Evolutionary conservation across 2,329 filamentous ascomycete species (phyloP).

Genomic region (Lecanoromycetidae sp.): DNA sequence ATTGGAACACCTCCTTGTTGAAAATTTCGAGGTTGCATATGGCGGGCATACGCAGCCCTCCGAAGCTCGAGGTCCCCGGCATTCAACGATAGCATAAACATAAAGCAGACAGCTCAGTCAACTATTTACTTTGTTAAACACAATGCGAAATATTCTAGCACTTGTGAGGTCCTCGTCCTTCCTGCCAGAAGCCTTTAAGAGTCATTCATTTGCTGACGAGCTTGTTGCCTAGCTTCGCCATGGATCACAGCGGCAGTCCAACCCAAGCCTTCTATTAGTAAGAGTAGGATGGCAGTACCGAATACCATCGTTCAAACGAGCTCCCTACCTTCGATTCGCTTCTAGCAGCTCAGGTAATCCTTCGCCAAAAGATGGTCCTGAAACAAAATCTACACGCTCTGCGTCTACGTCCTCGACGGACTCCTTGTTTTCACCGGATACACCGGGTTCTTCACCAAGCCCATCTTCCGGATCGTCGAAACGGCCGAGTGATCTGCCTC

Average conservation of each 20-base stretch:
- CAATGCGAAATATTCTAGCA: constrained; percentile 12
- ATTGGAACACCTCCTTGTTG: neutral
- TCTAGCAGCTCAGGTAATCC: constrained; percentile 10
- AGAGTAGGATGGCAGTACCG: constrained; percentile 15
- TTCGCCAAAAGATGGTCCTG: neutral
- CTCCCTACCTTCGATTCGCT: constrained; percentile 5
- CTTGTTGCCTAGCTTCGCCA: neutral
- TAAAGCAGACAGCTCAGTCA: neutral
- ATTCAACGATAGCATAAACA: neutral
- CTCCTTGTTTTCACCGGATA: neutral
- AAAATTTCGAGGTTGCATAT: neutral
- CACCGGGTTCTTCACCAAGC: constrained; percentile 14
- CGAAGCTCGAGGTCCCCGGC: neutral
- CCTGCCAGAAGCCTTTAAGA: no score
- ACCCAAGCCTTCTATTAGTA: constrained; percentile 9
- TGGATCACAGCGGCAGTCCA: neutral
- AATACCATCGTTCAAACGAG: neutral
- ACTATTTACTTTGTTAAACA: neutral
- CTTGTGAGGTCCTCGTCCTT: constrained; percentile 14
- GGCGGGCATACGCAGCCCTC: neutral
- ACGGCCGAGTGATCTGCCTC: constrained; percentile 16
- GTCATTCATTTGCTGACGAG: neutral
- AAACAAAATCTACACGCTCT: neutral
- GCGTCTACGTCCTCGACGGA: neutral
- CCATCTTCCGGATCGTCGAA: no score